Percentiles rank a stretch among this genome's conserved stretches.
phyloP scores from a whole-genome alignment of 2,329 filamentous ascomycete species.

The Penicillium carneum region DNA sequence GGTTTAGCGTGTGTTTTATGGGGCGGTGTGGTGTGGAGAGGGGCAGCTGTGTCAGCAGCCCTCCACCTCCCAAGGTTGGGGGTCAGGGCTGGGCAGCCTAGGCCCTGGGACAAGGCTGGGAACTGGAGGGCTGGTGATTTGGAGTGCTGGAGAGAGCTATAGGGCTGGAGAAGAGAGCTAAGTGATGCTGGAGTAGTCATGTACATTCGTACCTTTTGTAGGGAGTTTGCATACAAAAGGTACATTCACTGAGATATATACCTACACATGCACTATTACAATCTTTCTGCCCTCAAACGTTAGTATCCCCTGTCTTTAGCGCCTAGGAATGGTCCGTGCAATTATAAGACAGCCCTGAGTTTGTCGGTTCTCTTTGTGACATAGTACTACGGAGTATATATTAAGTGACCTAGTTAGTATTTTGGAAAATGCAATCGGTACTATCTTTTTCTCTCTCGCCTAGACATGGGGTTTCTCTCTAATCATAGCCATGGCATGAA shows the following conservation, averaged over 20 bases:
- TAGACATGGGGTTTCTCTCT: neutral
- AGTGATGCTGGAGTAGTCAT: neutral
- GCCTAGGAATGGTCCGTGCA: neutral
- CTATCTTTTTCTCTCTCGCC: neutral
- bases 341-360: neutral
- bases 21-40: conserved; percentile 40
- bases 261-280: neutral
- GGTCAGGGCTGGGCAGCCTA: neutral
- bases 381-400: neutral
- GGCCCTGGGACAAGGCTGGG: neutral
- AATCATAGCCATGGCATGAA: neutral
- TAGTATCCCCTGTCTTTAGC: neutral
- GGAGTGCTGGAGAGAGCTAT: neutral
- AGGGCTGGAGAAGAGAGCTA: neutral
- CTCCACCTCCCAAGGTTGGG: neutral
- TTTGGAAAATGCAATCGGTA: neutral
- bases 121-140: neutral
- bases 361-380: neutral
- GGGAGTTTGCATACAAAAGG: neutral
- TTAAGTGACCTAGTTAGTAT: neutral
- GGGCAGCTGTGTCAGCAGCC: conserved; percentile 26
- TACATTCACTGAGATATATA: neutral
- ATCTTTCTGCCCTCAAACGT: neutral
- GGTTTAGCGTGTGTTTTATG: conserved; percentile 38
- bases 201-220: neutral